Base-by-base conservation (phyloP, 768 basidiomycete species). In the Cyathus striatus region DNA sequence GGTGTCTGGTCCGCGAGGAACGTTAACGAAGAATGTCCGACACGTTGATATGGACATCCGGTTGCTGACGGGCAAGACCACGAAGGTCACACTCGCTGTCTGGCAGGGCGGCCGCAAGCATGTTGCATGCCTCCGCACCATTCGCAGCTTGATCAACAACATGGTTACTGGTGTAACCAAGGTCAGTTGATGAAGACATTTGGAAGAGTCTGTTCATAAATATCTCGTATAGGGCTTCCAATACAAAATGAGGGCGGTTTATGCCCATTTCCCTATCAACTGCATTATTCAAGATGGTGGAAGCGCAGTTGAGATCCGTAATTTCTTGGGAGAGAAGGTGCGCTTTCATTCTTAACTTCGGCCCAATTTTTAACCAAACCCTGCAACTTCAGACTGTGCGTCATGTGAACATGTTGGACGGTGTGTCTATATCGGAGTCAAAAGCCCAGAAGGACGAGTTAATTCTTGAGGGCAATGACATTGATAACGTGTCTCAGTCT, bases 181-280 rank as follows among this genome's bases (percentile, higher is more conserved):
- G 81, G 92, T 85, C 47, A 45, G 68, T n/a, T n/a, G n/a, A n/a
- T n/a, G n/a, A n/a, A n/a, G n/a, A n/a, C n/a, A n/a, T n/a, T n/a
- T n/a, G n/a, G n/a, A n/a, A n/a, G n/a, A n/a, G n/a, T n/a, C n/a
- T n/a, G n/a, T n/a, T n/a, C n/a, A n/a, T n/a, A n/a, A n/a, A n/a
- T n/a, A n/a, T n/a, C n/a, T n/a, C n/a, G n/a, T 33, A n/a, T 53
- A 94, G 94, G 96, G 96, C 49, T 99, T 98, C 83, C 82, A 83
- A 56, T 99, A 99, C 81, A 99, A 98, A 86, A 97, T 99, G 95
- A 90, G 94, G 55, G 79, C 92, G 21, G 96, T 99, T 41, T 99
- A 98, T 61, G 96, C 96, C 56, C 96, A 99, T 76, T 99, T 99
- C 77, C 96, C 96, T 48, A 96, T 99, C 78, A 99, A 99, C 76